Conservation (phyloP, 2,329 filamentous ascomycete species). For the Knoxdaviesia proteae region DNA sequence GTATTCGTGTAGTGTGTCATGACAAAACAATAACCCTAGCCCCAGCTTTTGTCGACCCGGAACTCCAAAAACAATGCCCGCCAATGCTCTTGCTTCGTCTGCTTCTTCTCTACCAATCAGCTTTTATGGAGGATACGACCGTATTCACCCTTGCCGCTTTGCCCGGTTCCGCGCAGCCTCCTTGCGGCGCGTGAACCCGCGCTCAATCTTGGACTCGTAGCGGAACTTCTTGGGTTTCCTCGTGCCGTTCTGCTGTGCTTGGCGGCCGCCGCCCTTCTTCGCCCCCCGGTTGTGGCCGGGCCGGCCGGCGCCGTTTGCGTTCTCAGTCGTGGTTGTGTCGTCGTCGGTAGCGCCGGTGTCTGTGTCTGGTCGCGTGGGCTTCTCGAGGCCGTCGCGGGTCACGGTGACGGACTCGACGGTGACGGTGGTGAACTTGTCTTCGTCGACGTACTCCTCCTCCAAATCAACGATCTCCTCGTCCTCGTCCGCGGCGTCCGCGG, state of each 20-base stretch:
- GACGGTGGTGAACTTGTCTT: constrained; percentile 88
- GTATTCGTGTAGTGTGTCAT: too few species aligned
- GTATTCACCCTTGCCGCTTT: constrained; percentile 6
- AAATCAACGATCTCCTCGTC: constrained; percentile 42
- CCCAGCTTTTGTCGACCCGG: too few species aligned
- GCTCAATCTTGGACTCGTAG: constrained; percentile 75
- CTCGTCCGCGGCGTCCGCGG: constrained; percentile 32
- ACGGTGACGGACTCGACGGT: constrained; percentile 78
- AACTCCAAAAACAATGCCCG: too few species aligned
- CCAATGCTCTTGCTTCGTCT: too few species aligned
- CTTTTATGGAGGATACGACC: too few species aligned
- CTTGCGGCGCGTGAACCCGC: constrained; percentile 53
- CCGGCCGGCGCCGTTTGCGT: too few species aligned
- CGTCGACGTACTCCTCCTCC: constrained; percentile 88
- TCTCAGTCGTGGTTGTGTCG: too few species aligned
- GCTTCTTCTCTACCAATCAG: too few species aligned
- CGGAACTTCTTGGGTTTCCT: constrained; percentile 51
- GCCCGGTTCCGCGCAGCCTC: constrained; percentile 41
- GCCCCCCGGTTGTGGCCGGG: too few species aligned
- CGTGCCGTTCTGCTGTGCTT: constrained; percentile 9
- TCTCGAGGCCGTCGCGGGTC: constrained; percentile 50
- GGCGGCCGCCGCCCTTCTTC: constrained; percentile 15
- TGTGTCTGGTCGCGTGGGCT: constrained; percentile 10
- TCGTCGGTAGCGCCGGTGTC: constrained; percentile 9
- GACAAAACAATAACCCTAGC: too few species aligned